Evolutionary conservation across 257 asterid genomes (phyloP).

Genomic region (Vinca minor): DNA sequence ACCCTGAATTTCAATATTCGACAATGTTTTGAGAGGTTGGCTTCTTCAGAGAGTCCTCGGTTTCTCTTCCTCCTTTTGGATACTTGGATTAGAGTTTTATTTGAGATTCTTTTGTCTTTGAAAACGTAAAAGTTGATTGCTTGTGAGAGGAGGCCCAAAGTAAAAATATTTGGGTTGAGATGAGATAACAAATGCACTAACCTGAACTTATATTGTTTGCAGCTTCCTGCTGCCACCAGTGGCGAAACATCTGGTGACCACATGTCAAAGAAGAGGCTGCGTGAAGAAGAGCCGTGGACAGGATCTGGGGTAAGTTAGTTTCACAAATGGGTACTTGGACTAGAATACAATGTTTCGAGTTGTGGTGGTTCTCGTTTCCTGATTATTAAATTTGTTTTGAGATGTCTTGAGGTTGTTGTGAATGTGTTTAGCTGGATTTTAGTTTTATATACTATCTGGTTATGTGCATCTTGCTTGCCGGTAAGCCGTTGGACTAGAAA

Average conservation of each 20-base stretch:
- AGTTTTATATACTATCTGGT: background rate
- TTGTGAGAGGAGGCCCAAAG: no score
- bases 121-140: no score
- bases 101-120: no score
- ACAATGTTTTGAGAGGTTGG: no score
- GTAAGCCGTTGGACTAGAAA: background rate
- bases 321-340: background rate
- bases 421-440: background rate
- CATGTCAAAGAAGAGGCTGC: slow-evolving; percentile 58
- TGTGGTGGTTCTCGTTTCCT: background rate
- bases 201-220: slow-evolving; percentile 24
- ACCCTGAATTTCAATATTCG: no score
- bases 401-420: background rate
- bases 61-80: no score
- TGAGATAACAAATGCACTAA: no score
- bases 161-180: no score
- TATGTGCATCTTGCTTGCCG: background rate
- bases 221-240: slow-evolving; percentile 60
- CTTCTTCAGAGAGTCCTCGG: no score
- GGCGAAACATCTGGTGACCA: slow-evolving; percentile 65
- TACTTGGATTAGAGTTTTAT: no score
- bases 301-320: slow-evolving; percentile 57
- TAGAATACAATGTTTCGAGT: background rate
- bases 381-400: background rate
- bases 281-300: slow-evolving; percentile 54